Evolutionary conservation across 2,329 filamentous ascomycete genomes (phyloP), one percentile per base, ranked within the genome.

Genomic region (Claviceps monticola): DNA sequence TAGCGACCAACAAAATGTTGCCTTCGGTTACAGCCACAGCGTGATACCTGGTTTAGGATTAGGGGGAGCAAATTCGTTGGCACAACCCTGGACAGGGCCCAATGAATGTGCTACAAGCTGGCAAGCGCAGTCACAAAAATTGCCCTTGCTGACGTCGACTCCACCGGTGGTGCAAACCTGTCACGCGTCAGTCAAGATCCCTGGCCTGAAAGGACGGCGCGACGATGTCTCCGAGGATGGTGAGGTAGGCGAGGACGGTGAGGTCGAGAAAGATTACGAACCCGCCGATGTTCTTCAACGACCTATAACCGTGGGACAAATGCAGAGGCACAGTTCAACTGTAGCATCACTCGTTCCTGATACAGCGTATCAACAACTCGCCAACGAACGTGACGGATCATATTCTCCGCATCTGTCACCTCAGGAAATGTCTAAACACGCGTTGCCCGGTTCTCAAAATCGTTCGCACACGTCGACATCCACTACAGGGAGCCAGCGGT

Each of bases 241-340:
- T 16, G 88, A 94, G 64, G 64, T 93, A 34, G 86, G 80, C 56
- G 87, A 91, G 59, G 78, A 74, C 17, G 51, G 50, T 42, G 81
- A 84, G 58, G 73, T 76, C 48, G 76, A 80, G 48, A 75, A 80
- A 58, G 59, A 75, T 2, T 80, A 80, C 55, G 74, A 78, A 48
- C 71, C 74, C 9, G 53, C 50, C 14, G 56, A 57, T 16, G 48
- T 51, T 17, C 39, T 41, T 9, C 44, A 48, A 17, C 44, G 48
- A 36, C 9, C 34, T 17, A 36, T 16, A 34, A 9, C 8, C 4
- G 9, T n/a, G 8, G 26, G 29, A n/a, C 29, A 26, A 45, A 26
- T 14, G 48, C 42, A 46, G 37, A 34, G 21, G 23, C 14, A 37
- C 39, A 38, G 3, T 11, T 44, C 17, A 9, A n/a, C 23, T 9